Evolutionary conservation across 768 basidiomycete genomes (phyloP).

Genomic region (Trametes villosa): DNA sequence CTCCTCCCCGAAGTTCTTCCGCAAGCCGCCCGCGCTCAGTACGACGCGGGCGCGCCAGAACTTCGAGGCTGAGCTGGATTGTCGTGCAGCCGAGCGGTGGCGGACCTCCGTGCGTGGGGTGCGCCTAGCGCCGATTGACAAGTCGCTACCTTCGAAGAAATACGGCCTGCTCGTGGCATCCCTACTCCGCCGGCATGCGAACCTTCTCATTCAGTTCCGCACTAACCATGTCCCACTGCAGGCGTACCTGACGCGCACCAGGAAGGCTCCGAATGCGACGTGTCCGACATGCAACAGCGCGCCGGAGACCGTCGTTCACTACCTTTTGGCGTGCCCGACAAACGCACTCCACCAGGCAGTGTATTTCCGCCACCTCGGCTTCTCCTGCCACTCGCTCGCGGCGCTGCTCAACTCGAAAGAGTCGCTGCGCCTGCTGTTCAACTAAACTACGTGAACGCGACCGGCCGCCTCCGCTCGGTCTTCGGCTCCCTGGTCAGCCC

Average conservation of each 20-base stretch:
- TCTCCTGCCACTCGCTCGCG: no score
- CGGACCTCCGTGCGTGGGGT: background rate
- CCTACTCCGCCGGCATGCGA: background rate
- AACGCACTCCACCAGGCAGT: background rate
- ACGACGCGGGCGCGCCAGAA: no score
- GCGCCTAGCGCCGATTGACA: no score
- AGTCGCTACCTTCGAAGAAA: background rate
- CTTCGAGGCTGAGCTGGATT: background rate
- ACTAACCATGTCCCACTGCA: no score
- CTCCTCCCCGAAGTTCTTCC: no score
- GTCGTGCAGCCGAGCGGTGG: background rate
- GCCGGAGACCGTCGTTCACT: conserved; percentile 19
- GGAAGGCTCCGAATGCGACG: background rate
- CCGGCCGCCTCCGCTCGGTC: no score
- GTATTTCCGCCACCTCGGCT: no score
- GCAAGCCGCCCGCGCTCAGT: no score
- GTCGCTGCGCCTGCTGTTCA: no score
- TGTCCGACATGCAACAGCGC: conserved; percentile 14
- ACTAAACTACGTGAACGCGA: no score
- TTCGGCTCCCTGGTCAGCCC: no score
- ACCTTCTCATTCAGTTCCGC: background rate
- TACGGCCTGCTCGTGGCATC: background rate
- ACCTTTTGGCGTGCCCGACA: conserved; percentile 19
- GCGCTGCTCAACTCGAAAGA: no score
- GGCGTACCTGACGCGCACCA: conserved; percentile 26